Evolutionary conservation across 148 eudicot species (phyloP).

Genomic region (Rhododendron henanense): DNA sequence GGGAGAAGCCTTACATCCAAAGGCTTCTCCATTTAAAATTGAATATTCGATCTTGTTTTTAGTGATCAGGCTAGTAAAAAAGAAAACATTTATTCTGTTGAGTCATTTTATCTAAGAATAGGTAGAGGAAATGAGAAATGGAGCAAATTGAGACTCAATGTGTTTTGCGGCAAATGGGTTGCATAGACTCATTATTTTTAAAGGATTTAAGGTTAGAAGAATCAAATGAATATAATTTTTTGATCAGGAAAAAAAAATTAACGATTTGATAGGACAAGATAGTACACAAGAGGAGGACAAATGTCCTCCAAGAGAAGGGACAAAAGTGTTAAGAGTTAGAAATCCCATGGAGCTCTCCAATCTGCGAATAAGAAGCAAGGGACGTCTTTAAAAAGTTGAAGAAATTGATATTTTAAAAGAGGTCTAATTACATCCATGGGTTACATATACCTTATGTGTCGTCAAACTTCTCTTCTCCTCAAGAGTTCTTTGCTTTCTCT

Average conservation of each 20-base stretch:
- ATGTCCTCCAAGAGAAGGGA: too few relatives aligned
- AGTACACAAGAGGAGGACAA: too few relatives aligned
- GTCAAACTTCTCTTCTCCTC: not conserved
- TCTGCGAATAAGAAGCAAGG: not conserved
- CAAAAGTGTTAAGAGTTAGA: not conserved
- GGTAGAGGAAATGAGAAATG: not conserved
- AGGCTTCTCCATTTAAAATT: slow-evolving; percentile 2
- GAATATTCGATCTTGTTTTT: not conserved
- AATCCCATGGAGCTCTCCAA: slow-evolving; percentile 1
- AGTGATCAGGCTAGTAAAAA: not conserved
- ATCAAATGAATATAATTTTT: not conserved
- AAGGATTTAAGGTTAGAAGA: not conserved
- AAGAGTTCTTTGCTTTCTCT: not conserved
- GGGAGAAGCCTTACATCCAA: not conserved
- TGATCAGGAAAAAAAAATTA: not conserved
- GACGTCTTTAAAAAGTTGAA: not conserved
- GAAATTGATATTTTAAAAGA: not conserved
- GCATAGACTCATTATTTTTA: not conserved
- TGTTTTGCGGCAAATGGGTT: not conserved
- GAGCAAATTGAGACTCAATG: not conserved
- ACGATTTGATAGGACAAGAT: too few relatives aligned
- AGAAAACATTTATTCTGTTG: not conserved
- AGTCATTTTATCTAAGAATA: not conserved
- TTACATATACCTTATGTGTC: not conserved
- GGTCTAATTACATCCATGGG: not conserved